Percentiles rank a stretch among this genome's conserved stretches.
phyloP scores from a whole-genome alignment of 305 asterid species.

The Plantago coronopus region DNA sequence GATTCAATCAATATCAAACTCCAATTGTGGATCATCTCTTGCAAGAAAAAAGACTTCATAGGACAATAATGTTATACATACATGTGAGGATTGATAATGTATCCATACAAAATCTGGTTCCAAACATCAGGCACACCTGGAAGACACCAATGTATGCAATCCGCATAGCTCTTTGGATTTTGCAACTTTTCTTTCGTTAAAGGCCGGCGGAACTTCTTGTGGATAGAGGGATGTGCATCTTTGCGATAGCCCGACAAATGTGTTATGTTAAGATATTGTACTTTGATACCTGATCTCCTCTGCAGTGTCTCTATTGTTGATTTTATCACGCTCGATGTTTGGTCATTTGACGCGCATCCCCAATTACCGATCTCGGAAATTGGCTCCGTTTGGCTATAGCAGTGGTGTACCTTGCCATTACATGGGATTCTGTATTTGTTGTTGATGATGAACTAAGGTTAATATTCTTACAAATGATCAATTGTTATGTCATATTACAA shows the following conservation, averaged over 20 bases:
- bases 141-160: constrained; percentile 53
- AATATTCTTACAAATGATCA: not conserved
- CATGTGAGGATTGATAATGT: constrained; percentile 21
- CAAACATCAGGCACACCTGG: constrained; percentile 60
- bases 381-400: constrained; percentile 37
- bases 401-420: constrained; percentile 42
- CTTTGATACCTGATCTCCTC: constrained; percentile 27
- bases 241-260: constrained; percentile 44
- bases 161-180: constrained; percentile 26
- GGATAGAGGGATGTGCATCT: constrained; percentile 43
- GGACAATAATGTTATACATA: not conserved
- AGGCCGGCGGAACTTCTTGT: constrained; percentile 8
- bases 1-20: too few relatives aligned
- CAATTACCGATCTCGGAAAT: constrained; percentile 24
- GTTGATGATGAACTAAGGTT: not conserved
- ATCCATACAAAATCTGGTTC: constrained; percentile 39
- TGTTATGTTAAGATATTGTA: constrained; percentile 37
- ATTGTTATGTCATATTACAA: not conserved
- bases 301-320: constrained; percentile 24
- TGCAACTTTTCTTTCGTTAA: not conserved
- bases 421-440: constrained; percentile 28
- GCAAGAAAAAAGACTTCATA: too few relatives aligned
- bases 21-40: too few relatives aligned
- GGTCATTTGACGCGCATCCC: constrained; percentile 32
- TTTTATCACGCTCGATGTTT: constrained; percentile 32